Base-by-base conservation (phyloP, 306 rosid species). In the Vigna reflexopilosa region DNA sequence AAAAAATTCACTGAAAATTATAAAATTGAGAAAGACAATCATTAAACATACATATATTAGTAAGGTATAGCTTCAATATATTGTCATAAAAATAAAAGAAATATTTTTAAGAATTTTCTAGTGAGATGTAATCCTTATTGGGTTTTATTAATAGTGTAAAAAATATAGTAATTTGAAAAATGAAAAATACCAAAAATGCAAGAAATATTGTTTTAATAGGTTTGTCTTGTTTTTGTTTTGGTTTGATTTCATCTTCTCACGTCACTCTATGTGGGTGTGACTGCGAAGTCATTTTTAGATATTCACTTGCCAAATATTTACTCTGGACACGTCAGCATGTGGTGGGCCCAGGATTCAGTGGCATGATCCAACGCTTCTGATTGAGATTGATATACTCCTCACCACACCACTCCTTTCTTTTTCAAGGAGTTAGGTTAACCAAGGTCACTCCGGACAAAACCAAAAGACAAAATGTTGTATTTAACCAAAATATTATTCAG, bases 311-410 rank as follows among this genome's bases (percentile, higher is more conserved):
- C 32, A 0, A n/a, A n/a, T n/a, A 65, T 81, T 65, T 30, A 75
- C 77, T 7, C 19, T 1, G 14, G 14, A 38, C 83, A 78, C 72
- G 78, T 72, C 79, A 82, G 45, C 70, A 34, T 58, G 0, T 0
- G 10, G 67, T 69, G 73, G 84, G 66, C 26, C 71, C 47, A 14
- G 11, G 12, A 4, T 20, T 63, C 61, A 51, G 12, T 15, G 67
- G 52, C 75, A 10, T 20, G 55, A 84, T 80, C 79, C 20, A 57
- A 76, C 61, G 84, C 75, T 57, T 12, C 62, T 65, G 80, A 71
- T 71, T 56, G 55, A 65, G 77, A 80, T 44, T 44, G 49, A 44
- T 4, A 40, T 38, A 38, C 45, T 1, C 12, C 42, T 1, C 11
- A 2, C 1, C 15, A 1, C 72, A 70, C 77, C 76, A 24, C 38